These are phyloP conservation scores for Camelina sativa DNA, from an alignment of 345 rosid genomes.

Conservation along the genomic window DNA sequence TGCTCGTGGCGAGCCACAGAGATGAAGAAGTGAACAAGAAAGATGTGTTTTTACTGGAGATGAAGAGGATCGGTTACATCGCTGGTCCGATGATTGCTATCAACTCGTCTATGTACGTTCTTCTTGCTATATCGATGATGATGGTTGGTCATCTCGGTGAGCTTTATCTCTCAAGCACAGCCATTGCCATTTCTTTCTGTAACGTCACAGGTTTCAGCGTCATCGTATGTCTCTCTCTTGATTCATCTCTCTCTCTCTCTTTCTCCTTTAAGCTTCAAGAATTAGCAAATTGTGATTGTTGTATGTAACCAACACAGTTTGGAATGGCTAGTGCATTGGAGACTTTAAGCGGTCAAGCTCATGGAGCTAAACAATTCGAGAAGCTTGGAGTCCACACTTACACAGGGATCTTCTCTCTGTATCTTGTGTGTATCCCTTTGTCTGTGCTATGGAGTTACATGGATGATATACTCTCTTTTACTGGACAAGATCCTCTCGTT, in stretches of 20 bases:
- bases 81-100: constrained; percentile 82
- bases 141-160: constrained; percentile 89
- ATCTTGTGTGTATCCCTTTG: constrained; percentile 56
- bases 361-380: constrained; percentile 68
- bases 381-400: constrained; percentile 64
- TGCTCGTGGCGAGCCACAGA: no score
- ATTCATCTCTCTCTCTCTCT: neutral
- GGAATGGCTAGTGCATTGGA: constrained; percentile 82
- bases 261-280: neutral
- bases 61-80: constrained; percentile 54
- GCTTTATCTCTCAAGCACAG: constrained; percentile 73
- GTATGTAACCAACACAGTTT: constrained; percentile 52
- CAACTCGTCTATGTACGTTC: constrained; percentile 52
- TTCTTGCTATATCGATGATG: constrained; percentile 65
- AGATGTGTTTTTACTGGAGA: constrained; percentile 46
- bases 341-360: constrained; percentile 80
- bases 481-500: constrained; percentile 71
- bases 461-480: constrained; percentile 53
- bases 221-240: constrained; percentile 51
- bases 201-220: constrained; percentile 76
- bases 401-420: constrained; percentile 55
- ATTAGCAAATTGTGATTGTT: neutral
- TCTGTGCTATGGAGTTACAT: constrained; percentile 61
- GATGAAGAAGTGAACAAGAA: constrained; percentile 22
- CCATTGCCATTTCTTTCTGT: constrained; percentile 74